Percentiles rank a stretch among this genome's conserved stretches.
Conservation (phyloP, 306 rosid genomes). For the Senna siamea region DNA sequence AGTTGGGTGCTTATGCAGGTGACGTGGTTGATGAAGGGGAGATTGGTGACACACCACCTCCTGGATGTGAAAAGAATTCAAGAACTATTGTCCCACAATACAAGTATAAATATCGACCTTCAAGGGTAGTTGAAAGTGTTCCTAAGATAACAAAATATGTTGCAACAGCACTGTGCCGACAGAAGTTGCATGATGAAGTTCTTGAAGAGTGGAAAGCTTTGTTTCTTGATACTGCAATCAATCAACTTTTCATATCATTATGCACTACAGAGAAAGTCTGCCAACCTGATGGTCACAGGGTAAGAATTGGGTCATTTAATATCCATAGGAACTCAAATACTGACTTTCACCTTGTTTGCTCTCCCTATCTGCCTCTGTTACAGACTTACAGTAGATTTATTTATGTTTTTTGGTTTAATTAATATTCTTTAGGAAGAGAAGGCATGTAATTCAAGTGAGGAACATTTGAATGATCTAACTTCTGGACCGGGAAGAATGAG, state of each 20-base stretch:
- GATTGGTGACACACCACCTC: slow-evolving; percentile 57
- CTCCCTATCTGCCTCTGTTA: slow-evolving; percentile 25
- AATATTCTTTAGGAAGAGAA: slow-evolving; percentile 53
- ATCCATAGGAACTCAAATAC: slow-evolving; percentile 26
- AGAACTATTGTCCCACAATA: slow-evolving; percentile 35
- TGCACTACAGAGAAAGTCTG: slow-evolving; percentile 48
- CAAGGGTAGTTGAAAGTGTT: slow-evolving; percentile 52
- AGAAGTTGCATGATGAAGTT: slow-evolving; percentile 75
- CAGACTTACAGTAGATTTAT: slow-evolving; percentile 16
- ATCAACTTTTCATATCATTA: slow-evolving; percentile 51
- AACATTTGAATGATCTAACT: slow-evolving; percentile 35
- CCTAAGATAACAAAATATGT: slow-evolving; percentile 80
- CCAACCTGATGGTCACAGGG: slow-evolving; percentile 51
- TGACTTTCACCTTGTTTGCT: slow-evolving; percentile 22
- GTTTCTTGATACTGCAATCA: slow-evolving; percentile 46
- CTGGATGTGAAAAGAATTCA: slow-evolving; percentile 63
- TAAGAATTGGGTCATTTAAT: slow-evolving; percentile 39
- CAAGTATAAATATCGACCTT: slow-evolving; percentile 60
- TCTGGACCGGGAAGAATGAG: slow-evolving; percentile 47
- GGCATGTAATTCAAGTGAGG: slow-evolving; percentile 33
- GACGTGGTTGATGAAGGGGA: slow-evolving; percentile 51
- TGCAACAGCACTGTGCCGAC: slow-evolving; percentile 78
- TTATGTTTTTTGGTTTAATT: slow-evolving; percentile 16
- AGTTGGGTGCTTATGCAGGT: slow-evolving; percentile 47
- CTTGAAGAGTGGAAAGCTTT: slow-evolving; percentile 65